phyloP scores from a whole-genome alignment of 139 green algal genomes.

The Nannochloris sp. region DNA sequence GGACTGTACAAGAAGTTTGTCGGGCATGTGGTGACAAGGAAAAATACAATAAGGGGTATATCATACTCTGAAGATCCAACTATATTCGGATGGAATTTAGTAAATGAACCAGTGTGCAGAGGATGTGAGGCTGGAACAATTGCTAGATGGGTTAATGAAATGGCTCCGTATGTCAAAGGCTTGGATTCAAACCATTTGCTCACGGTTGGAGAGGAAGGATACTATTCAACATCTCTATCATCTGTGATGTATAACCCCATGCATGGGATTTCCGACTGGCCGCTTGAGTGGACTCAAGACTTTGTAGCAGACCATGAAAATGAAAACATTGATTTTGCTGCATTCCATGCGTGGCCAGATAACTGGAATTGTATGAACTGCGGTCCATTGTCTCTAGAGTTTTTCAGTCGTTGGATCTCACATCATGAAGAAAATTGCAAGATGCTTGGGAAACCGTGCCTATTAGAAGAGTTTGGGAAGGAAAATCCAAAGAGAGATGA shows the following conservation, averaged over 20 bases:
- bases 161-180: constrained; percentile 38
- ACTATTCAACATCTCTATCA: constrained; percentile 12
- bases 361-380: background rate
- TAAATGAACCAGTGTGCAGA: constrained; percentile 63
- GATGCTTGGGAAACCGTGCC: constrained; percentile 21
- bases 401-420: constrained; percentile 9
- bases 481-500: constrained; percentile 9
- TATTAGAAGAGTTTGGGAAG: constrained; percentile 40
- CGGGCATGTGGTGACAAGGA: constrained; percentile 15
- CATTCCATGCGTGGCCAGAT: constrained; percentile 35
- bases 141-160: constrained; percentile 29
- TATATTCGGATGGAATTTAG: constrained; percentile 63
- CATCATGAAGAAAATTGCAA: constrained; percentile 14
- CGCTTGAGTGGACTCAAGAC: constrained; percentile 16
- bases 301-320: constrained; percentile 27
- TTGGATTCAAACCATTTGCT: constrained; percentile 25
- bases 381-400: background rate
- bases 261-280: constrained; percentile 10
- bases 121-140: constrained; percentile 9
- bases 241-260: constrained; percentile 16
- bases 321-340: constrained; percentile 31
- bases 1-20: constrained; percentile 30
- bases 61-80: constrained; percentile 54
- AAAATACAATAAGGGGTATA: constrained; percentile 37
- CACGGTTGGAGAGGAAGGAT: constrained; percentile 30